Conservation (phyloP, 2,329 filamentous ascomycete species). For the Davidsoniella australis region DNA sequence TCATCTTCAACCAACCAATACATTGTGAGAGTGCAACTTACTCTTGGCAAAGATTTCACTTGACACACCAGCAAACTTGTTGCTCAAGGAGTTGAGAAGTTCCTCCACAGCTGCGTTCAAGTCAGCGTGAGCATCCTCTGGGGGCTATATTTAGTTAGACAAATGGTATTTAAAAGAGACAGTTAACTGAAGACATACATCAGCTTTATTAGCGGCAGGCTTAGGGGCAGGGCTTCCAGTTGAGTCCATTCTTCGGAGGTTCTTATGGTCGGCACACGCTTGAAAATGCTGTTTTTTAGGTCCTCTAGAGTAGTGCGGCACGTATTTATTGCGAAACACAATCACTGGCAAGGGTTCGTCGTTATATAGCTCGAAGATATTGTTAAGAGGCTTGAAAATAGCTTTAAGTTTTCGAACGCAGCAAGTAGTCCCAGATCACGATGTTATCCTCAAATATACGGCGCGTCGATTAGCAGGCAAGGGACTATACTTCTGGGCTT, state of each 20-base stretch:
- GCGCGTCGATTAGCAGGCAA: too few species aligned
- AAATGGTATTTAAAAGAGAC: slow-evolving; percentile 6
- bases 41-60: slow-evolving; percentile 80
- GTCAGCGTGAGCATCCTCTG: slow-evolving; percentile 32
- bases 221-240: slow-evolving; percentile 6
- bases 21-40: slow-evolving; percentile 27
- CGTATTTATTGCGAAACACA: too few species aligned
- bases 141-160: slow-evolving; percentile 14
- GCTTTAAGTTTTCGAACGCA: too few species aligned
- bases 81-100: slow-evolving; percentile 64
- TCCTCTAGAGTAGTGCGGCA: too few species aligned
- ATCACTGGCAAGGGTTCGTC: too few species aligned
- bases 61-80: slow-evolving; percentile 72
- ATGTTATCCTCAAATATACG: too few species aligned
- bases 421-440: too few species aligned
- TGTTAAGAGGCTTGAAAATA: too few species aligned
- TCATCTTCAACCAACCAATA: slow-evolving; percentile 66
- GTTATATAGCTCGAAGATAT: too few species aligned
- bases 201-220: slow-evolving; percentile 1
- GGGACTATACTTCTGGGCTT: too few species aligned
- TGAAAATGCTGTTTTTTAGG: too few species aligned
- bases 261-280: too few species aligned
- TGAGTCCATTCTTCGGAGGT: slow-evolving; percentile 2
- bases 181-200: not conserved
- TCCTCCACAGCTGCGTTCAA: slow-evolving; percentile 71